Base-by-base conservation (phyloP, 305 asterid genomes). In the Fraxinus latifolia region DNA sequence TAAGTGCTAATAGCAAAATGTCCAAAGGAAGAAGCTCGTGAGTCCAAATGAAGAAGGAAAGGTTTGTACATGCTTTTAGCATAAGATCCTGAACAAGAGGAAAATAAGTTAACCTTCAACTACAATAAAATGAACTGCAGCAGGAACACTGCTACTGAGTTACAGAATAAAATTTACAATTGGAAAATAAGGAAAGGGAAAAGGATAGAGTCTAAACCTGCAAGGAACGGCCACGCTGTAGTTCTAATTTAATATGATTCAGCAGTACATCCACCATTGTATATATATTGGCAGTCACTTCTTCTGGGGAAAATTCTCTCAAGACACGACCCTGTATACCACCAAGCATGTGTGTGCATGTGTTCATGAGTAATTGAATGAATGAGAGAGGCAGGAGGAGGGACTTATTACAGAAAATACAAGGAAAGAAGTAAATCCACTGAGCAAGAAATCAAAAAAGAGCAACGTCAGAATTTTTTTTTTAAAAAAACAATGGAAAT, bases 241-340 rank as follows among this genome's bases (percentile, higher is more conserved):
- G 90, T 85, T 96, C 98, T 88, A 91, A 78, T 85, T 88, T 93
- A 80, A 94, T 90, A 86, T 96, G 96, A 89, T 96, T 97, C 80
- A 96, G 90, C 55, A 96, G 87, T 73, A 96, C 97, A 91, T 96
- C 97, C 81, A 96, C 99, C 99, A 96, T 96, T 68, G 97, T 91
- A 75, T 94, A 94, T 76, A 96, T 92, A 89, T 96, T 94, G 83
- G 87, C 92, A 79, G 98, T 94, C 82, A 96, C 99, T 89, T 96
- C 99, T 92, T 96, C 99, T 79, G 99, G 98, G 71, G 99, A 94
- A 91, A 96, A 89, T 88, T 96, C 99, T 88, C 91, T 91, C 83
- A 96, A 84, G 82, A 91, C 99, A 65, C 93, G 98, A 27, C 97
- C 97, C 99, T 96, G 90, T 72, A 82, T 76, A 83, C 62, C 86